Evolutionary conservation across 2,329 filamentous ascomycete genomes (phyloP).

Genomic region (Plectosphaerella cucumerina): DNA sequence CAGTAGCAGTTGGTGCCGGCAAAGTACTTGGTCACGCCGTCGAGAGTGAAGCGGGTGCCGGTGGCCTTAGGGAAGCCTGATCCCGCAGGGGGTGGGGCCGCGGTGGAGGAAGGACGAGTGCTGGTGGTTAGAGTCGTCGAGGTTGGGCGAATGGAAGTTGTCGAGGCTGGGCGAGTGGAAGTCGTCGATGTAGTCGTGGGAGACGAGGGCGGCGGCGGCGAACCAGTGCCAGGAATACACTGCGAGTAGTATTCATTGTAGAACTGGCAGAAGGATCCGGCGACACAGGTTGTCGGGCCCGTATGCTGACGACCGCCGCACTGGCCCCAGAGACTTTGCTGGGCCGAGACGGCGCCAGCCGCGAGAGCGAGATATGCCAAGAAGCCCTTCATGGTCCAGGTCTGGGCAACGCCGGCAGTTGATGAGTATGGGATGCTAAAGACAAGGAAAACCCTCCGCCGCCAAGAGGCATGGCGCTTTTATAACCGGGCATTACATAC

Average conservation of each 20-base stretch:
- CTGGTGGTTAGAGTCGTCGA: slow-evolving; percentile 10
- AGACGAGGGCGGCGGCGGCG: slow-evolving; percentile 10
- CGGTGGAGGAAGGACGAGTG: slow-evolving; percentile 3
- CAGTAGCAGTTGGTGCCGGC: slow-evolving; percentile 55
- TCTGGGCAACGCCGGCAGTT: no score
- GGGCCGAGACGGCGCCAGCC: slow-evolving; percentile 9
- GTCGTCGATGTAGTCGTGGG: slow-evolving; percentile 2
- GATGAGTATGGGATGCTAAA: no score
- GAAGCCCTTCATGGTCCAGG: slow-evolving; percentile 9
- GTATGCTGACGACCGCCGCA: slow-evolving; percentile 38
- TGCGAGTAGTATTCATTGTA: slow-evolving; percentile 33
- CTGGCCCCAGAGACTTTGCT: slow-evolving; percentile 22
- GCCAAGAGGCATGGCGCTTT: no score
- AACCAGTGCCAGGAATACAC: slow-evolving; percentile 23
- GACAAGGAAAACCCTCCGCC: no score
- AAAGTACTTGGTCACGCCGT: slow-evolving; percentile 42
- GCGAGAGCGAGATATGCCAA: slow-evolving; percentile 7
- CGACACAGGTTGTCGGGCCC: slow-evolving; percentile 38
- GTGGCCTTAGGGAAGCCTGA: slow-evolving; percentile 16
- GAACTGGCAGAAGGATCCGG: slow-evolving; percentile 30
- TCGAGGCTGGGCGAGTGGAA: slow-evolving; percentile 4
- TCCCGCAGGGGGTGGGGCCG: slow-evolving; percentile 9
- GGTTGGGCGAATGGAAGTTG: slow-evolving; percentile 8
- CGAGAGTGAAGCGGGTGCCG: slow-evolving; percentile 34
- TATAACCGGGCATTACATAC: no score